phyloP scores from a whole-genome alignment of 768 basidiomycete genomes.

The Lactarius sp. region DNA sequence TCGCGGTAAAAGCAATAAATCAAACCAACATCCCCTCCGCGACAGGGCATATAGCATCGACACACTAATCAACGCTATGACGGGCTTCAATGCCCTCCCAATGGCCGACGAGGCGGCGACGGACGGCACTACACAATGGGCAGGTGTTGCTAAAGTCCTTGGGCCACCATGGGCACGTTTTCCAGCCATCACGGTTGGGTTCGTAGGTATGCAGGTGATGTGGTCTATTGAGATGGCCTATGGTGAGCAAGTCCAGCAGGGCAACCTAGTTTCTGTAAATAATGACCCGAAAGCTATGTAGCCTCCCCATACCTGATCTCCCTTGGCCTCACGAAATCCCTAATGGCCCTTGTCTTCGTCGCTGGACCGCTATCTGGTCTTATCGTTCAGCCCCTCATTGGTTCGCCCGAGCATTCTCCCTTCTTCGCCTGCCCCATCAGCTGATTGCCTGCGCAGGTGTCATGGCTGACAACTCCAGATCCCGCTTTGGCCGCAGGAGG shows the following conservation, averaged over 20 bases:
- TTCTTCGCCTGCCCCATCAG: background rate
- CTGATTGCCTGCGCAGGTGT: constrained; percentile 37
- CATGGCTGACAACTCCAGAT: constrained; percentile 79
- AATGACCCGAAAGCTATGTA: constrained; percentile 26
- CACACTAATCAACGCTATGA: constrained; percentile 36
- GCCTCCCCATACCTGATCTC: constrained; percentile 88
- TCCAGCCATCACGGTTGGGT: constrained; percentile 68
- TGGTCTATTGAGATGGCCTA: constrained; percentile 97
- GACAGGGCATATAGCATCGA: background rate
- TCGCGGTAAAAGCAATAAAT: background rate
- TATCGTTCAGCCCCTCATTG: constrained; percentile 86
- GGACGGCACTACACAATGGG: constrained; percentile 38
- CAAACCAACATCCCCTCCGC: background rate
- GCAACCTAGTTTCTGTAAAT: background rate
- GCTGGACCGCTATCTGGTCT: constrained; percentile 90
- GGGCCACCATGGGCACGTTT: constrained; percentile 66
- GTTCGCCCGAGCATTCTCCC: constrained; percentile 33
- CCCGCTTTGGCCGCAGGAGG: constrained; percentile 76
- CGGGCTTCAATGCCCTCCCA: constrained; percentile 47
- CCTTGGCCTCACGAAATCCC: constrained; percentile 79
- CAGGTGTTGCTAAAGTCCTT: constrained; percentile 52
- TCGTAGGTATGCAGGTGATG: constrained; percentile 81
- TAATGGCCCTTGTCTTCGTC: constrained; percentile 87
- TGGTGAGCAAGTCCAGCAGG: constrained; percentile 36
- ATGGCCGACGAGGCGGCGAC: constrained; percentile 41